Conservation (phyloP, 306 rosid species). For the Lagenaria siceraria region DNA sequence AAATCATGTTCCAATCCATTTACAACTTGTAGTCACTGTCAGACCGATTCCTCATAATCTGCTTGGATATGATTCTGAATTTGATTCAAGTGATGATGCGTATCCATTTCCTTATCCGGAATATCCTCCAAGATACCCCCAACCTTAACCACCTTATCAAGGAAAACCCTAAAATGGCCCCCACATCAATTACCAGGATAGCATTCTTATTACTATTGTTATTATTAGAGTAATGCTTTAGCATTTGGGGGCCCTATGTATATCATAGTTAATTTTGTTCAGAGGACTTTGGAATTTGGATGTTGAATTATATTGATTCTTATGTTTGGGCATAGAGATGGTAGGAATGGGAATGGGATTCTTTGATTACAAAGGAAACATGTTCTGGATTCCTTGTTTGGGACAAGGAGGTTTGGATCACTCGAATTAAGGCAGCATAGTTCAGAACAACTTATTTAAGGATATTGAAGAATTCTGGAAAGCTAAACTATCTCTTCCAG, state of each 20-base stretch:
- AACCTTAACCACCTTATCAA: no score
- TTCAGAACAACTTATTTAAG: neutral
- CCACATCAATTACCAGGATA: neutral
- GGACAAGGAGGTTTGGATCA: neutral
- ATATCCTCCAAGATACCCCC: no score
- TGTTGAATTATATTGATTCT: neutral
- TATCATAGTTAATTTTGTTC: neutral
- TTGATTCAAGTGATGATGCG: no score
- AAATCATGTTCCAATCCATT: no score
- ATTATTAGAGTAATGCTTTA: neutral
- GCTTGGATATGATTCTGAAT: no score
- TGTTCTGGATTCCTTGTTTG: no score
- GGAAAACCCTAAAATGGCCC: no score
- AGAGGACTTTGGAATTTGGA: neutral
- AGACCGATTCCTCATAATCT: no score
- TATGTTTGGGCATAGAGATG: neutral
- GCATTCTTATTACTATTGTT: neutral
- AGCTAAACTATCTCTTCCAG: neutral
- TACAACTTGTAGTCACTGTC: no score
- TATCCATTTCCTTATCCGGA: no score
- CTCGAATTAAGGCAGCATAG: neutral
- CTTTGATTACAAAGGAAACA: neutral
- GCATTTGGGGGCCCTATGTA: neutral
- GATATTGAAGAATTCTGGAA: neutral
- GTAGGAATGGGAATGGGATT: neutral